phyloP scores from a whole-genome alignment of 352 stramenopile genomes.

The Globisporangium emineosum region DNA sequence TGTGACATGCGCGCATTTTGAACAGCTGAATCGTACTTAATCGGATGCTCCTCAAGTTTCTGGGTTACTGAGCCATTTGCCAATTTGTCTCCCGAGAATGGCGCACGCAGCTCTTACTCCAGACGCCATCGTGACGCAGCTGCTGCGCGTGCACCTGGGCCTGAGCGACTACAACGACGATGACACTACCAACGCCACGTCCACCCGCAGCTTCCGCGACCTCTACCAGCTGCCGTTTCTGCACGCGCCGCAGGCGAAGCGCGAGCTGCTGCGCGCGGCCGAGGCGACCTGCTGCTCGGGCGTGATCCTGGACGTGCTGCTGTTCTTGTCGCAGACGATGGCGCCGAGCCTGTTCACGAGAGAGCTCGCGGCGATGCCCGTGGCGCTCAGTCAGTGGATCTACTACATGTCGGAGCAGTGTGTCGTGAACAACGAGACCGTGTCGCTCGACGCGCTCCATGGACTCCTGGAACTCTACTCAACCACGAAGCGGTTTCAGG shows the following conservation, averaged over 20 bases:
- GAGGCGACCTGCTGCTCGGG: constrained; percentile 47
- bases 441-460: constrained; percentile 45
- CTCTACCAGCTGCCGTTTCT: constrained; percentile 43
- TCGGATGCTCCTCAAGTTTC: too few relatives aligned
- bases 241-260: constrained; percentile 38
- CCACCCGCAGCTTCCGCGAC: constrained; percentile 46
- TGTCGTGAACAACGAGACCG: constrained; percentile 42
- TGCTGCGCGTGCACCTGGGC: constrained; percentile 86
- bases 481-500: constrained; percentile 42
- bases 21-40: background rate
- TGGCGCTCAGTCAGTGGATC: constrained; percentile 62
- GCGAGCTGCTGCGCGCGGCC: constrained; percentile 40
- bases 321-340: constrained; percentile 82
- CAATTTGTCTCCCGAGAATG: background rate
- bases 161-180: constrained; percentile 34
- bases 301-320: constrained; percentile 68
- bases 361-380: constrained; percentile 35
- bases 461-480: constrained; percentile 44
- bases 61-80: too few relatives aligned
- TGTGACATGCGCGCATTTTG: background rate
- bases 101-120: constrained; percentile 9
- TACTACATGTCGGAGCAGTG: constrained; percentile 61
- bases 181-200: background rate
- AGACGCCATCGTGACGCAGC: constrained; percentile 53
- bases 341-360: constrained; percentile 42